Evolutionary conservation across 495 filamentous ascomycete genomes (phyloP).

Genomic region (Aspergillus avenaceus): DNA sequence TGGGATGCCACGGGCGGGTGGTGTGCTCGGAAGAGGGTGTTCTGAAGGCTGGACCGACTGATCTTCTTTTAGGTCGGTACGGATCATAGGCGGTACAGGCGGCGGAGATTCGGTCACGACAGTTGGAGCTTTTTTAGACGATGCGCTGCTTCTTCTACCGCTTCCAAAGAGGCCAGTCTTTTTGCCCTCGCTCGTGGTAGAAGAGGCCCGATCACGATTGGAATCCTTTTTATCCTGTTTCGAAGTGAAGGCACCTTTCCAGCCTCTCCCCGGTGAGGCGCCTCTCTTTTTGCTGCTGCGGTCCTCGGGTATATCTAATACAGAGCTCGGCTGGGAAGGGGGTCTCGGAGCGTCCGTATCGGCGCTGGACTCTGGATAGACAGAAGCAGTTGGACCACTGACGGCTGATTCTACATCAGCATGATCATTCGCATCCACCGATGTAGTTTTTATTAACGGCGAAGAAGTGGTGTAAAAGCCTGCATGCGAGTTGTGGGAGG

Average conservation of each 20-base stretch:
- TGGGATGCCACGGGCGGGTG: slow-evolving; percentile 37
- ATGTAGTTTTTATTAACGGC: slow-evolving; percentile 64
- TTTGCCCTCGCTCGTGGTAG: slow-evolving; percentile 30
- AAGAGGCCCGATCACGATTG: slow-evolving; percentile 38
- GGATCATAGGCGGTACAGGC: slow-evolving; percentile 33
- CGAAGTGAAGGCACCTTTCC: slow-evolving; percentile 45
- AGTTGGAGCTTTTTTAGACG: slow-evolving; percentile 29
- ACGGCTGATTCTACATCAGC: slow-evolving; percentile 27
- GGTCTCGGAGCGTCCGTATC: slow-evolving; percentile 18
- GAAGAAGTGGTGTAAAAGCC: slow-evolving; percentile 81
- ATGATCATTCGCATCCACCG: slow-evolving; percentile 31
- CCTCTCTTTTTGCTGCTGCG: slow-evolving; percentile 33
- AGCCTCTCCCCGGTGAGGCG: slow-evolving; percentile 39
- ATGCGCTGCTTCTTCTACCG: slow-evolving; percentile 38
- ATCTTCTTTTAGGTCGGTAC: slow-evolving; percentile 30
- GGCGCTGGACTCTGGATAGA: slow-evolving; percentile 20
- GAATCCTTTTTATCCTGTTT: slow-evolving; percentile 33
- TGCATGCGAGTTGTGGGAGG: slow-evolving; percentile 70
- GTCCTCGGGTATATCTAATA: slow-evolving; percentile 30
- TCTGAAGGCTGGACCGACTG: slow-evolving; percentile 17
- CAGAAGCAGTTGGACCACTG: slow-evolving; percentile 25
- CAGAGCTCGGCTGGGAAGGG: slow-evolving; percentile 21
- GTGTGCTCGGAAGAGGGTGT: slow-evolving; percentile 36
- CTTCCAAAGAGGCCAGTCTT: slow-evolving; percentile 28
- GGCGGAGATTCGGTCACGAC: slow-evolving; percentile 22